These are phyloP conservation scores for Cyamopsis tetragonoloba DNA, from an alignment of 306 rosid species.

Conservation along the genomic window DNA sequence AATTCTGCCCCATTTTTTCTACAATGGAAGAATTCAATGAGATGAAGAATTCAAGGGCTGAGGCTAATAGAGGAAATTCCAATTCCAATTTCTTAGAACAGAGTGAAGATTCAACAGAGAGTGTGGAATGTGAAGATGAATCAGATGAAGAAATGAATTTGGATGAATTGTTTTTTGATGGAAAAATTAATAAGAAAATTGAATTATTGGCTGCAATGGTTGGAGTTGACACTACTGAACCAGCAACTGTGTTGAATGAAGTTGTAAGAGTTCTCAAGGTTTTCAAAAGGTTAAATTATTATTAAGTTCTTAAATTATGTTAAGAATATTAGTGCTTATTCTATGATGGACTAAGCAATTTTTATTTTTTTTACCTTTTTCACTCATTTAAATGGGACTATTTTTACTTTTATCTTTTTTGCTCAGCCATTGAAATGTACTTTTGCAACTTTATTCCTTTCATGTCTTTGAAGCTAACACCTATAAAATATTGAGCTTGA, in stretches of 20 bases:
- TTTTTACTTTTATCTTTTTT: no score
- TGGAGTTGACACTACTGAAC: conserved; percentile 35
- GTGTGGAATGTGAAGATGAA: conserved; percentile 8
- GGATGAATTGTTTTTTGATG: conserved; percentile 27
- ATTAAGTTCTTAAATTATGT: not conserved
- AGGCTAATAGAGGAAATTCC: not conserved
- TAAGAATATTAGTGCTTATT: not conserved
- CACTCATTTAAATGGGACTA: not conserved
- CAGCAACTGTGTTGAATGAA: conserved; percentile 31
- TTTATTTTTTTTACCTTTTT: no score
- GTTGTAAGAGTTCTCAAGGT: conserved; percentile 38
- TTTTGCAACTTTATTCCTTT: not conserved
- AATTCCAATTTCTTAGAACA: conserved; percentile 16
- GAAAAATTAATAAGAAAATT: conserved; percentile 29
- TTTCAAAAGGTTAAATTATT: not conserved
- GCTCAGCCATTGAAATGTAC: no score
- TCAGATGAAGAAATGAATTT: conserved; percentile 23
- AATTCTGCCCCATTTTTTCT: conserved; percentile 8
- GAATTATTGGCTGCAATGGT: conserved; percentile 40
- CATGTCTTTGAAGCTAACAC: not conserved
- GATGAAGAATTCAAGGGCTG: not conserved
- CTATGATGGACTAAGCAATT: not conserved
- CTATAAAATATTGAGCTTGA: conserved; percentile 10
- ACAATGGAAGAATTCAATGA: conserved; percentile 24
- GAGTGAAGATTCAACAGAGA: conserved; percentile 24